Conservation (phyloP, 2,329 filamentous ascomycete species). For the Penicillium fuscoglaucum region DNA sequence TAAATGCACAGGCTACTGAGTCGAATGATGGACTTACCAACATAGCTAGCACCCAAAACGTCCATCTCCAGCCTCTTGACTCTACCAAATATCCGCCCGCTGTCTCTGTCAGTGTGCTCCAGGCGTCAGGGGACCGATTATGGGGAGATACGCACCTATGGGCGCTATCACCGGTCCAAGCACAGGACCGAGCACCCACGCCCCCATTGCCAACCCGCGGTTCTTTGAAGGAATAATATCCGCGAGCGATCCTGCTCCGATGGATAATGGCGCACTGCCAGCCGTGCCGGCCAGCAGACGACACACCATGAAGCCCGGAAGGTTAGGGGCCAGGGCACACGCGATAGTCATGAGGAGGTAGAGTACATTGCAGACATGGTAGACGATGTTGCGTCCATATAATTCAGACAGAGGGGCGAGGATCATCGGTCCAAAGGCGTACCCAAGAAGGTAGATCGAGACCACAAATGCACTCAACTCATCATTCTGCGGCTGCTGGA, state of each 20-base stretch:
- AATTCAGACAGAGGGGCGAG: slow-evolving; percentile 62
- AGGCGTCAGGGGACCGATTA: neutral
- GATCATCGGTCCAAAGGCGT: slow-evolving; percentile 57
- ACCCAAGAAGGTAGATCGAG: slow-evolving; percentile 38
- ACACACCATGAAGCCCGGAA: slow-evolving; percentile 56
- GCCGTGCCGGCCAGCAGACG: slow-evolving; percentile 51
- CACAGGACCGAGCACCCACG: slow-evolving; percentile 36
- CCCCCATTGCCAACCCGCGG: slow-evolving; percentile 55
- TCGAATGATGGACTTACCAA: neutral
- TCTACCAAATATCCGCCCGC: neutral
- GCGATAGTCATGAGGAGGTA: slow-evolving; percentile 57
- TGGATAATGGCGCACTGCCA: slow-evolving; percentile 50
- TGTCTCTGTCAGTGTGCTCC: neutral
- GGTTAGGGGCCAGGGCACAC: slow-evolving; percentile 58
- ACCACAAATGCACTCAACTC: slow-evolving; percentile 45
- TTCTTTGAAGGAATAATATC: slow-evolving; percentile 51
- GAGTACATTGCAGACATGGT: slow-evolving; percentile 57
- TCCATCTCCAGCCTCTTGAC: neutral
- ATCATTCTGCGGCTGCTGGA: slow-evolving; percentile 35
- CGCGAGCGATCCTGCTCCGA: slow-evolving; percentile 54
- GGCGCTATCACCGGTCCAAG: slow-evolving; percentile 40
- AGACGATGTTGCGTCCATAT: slow-evolving; percentile 59
- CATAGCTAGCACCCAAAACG: neutral
- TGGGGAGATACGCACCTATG: neutral
- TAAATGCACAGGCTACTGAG: neutral